Percentiles rank a stretch among this genome's conserved stretches.
Conservation (phyloP, 805 yeast species). For the Yamadazyma tumulicola region DNA sequence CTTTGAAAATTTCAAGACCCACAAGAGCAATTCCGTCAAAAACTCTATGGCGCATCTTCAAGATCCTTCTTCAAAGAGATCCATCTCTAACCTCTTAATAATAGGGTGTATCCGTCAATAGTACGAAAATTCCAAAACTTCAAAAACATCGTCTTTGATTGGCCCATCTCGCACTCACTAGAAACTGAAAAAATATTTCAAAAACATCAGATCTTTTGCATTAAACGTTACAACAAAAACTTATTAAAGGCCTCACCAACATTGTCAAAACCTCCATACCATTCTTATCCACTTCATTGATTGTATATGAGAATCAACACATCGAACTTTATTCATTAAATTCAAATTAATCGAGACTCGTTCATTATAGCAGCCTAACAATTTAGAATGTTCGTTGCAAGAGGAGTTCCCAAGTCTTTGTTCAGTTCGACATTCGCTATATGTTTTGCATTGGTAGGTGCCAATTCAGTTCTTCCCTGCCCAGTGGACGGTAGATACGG, state of each 20-base stretch:
- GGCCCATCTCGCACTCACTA: constrained; percentile 7
- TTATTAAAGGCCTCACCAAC: no score
- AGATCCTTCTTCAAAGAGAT: no score
- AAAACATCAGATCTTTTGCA: constrained; percentile 10
- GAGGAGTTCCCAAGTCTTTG: constrained; percentile 23
- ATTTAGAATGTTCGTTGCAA: constrained; percentile 11
- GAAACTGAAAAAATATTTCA: constrained; percentile 1
- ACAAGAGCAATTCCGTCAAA: no score
- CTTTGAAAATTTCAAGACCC: no score
- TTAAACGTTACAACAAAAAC: no score
- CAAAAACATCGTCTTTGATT: constrained; percentile 9
- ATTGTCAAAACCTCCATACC: no score
- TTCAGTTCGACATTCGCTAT: constrained; percentile 74
- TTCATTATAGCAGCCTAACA: no score
- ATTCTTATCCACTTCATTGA: no score
- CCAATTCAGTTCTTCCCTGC: constrained; percentile 49
- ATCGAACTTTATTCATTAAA: no score
- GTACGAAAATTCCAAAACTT: constrained; percentile 2
- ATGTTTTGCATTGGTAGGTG: constrained; percentile 54
- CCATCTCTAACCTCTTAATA: not conserved
- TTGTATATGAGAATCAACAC: no score
- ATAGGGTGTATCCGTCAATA: not conserved
- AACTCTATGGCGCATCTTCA: no score
- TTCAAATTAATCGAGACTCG: no score
- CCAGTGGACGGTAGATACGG: constrained; percentile 41